Conservation (phyloP, 2,329 filamentous ascomycete species). For the Bimuria novae-zelandiae region DNA sequence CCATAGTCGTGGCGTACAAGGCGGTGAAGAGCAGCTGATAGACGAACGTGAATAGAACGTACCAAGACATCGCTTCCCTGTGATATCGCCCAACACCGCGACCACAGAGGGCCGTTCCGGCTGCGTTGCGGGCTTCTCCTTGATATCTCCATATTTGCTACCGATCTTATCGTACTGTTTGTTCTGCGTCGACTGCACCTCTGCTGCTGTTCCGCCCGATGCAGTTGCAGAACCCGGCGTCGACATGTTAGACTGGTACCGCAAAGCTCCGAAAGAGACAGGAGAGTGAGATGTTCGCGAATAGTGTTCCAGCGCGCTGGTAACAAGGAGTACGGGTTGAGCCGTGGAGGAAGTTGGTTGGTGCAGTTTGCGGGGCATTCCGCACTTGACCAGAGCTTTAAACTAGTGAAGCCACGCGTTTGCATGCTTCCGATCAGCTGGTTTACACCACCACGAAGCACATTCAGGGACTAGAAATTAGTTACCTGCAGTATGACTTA, state of each 20-base stretch:
- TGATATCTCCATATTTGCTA: constrained; percentile 29
- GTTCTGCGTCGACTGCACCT: constrained; percentile 27
- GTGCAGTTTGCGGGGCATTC: no score
- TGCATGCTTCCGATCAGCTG: no score
- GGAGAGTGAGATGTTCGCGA: background rate
- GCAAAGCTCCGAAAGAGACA: background rate
- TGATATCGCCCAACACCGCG: constrained; percentile 25
- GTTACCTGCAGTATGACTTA: no score
- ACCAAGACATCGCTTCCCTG: constrained; percentile 34
- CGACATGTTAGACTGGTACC: background rate
- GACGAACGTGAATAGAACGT: constrained; percentile 7
- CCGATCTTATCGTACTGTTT: constrained; percentile 39
- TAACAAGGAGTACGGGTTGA: background rate
- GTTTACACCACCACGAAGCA: no score
- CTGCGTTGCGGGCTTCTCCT: constrained; percentile 25
- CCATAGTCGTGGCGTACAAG: no score
- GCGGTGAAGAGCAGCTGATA: no score
- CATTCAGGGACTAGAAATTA: no score
- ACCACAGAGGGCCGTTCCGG: constrained; percentile 28
- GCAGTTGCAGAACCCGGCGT: background rate
- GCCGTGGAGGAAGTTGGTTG: no score
- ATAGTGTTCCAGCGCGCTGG: constrained; percentile 1
- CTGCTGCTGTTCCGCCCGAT: background rate
- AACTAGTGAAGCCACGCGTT: no score
- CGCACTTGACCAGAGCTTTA: no score